Conservation (phyloP, 805 yeast genomes). For the Gaillardinia entomophila region DNA sequence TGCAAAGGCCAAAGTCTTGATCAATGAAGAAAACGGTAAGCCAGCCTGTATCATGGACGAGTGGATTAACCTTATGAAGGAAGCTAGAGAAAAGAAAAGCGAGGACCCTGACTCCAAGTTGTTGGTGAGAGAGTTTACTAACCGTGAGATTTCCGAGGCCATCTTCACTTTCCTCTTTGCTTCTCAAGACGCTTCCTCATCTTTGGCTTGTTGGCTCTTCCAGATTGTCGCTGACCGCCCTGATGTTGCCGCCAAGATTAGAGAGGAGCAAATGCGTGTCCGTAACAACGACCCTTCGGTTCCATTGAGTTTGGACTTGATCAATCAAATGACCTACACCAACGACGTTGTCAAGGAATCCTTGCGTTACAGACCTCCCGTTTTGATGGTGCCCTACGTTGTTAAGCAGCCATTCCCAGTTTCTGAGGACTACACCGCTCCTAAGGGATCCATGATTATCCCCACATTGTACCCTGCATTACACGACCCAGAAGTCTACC, state of each 20-base stretch:
- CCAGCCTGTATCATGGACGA: conserved; percentile 92
- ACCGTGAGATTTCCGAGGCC: conserved; percentile 93
- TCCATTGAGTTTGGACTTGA: conserved; percentile 62
- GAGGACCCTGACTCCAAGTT: conserved; percentile 49
- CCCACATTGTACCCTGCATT: conserved; percentile 94
- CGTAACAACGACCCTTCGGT: conserved; percentile 69
- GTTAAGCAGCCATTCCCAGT: conserved; percentile 85
- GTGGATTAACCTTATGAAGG: conserved; percentile 84
- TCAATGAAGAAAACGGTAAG: conserved; percentile 63
- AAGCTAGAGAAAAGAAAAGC: conserved; percentile 51
- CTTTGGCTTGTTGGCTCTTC: conserved; percentile 97
- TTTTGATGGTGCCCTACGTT: conserved; percentile 94
- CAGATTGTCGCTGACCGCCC: conserved; percentile 95
- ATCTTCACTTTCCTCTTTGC: conserved; percentile 96
- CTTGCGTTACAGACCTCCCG: conserved; percentile 95
- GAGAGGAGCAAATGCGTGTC: conserved; percentile 85
- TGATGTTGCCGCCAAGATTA: conserved; percentile 76
- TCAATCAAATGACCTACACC: conserved; percentile 85
- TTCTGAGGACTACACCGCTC: conserved; percentile 78
- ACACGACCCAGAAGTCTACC: conserved; percentile 96
- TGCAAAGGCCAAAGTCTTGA: conserved; percentile 73
- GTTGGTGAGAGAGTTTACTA: conserved; percentile 74
- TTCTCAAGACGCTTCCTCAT: conserved; percentile 95
- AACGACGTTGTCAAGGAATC: conserved; percentile 87
- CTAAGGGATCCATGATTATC: conserved; percentile 95